Percentiles rank a stretch among this genome's conserved stretches.
phyloP scores from a whole-genome alignment of 2,329 filamentous ascomycete species.

The Curvularia verruculosa region DNA sequence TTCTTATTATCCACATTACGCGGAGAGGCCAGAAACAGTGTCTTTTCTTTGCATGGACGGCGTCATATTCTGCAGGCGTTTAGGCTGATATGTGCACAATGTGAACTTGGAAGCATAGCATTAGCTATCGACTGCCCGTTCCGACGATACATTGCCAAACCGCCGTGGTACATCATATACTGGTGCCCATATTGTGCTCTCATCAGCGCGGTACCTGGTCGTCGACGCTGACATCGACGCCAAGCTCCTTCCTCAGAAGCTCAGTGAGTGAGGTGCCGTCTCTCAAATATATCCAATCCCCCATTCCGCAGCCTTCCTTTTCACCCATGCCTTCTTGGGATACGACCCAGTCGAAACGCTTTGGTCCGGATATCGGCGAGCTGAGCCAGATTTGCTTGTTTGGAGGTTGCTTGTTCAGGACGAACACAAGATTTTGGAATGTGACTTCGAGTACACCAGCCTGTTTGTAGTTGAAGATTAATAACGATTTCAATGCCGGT shows the following conservation, averaged over 20 bases:
- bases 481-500: neutral
- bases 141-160: neutral
- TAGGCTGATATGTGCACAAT: slow-evolving; percentile 6
- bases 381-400: slow-evolving; percentile 98
- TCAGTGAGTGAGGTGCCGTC: slow-evolving; percentile 79
- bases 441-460: slow-evolving; percentile 84
- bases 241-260: slow-evolving; percentile 77
- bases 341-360: slow-evolving; percentile 90
- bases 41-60: slow-evolving; percentile 5
- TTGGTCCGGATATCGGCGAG: slow-evolving; percentile 87
- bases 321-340: slow-evolving; percentile 73
- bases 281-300: slow-evolving; percentile 86
- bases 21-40: neutral
- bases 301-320: slow-evolving; percentile 76
- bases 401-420: slow-evolving; percentile 97
- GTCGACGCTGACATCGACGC: slow-evolving; percentile 59
- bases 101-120: neutral
- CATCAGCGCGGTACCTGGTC: slow-evolving; percentile 40
- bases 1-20: neutral
- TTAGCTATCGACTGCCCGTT: slow-evolving; percentile 10
- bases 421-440: slow-evolving; percentile 73
- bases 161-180: neutral
- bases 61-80: slow-evolving; percentile 27
- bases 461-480: slow-evolving; percentile 56
- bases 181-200: neutral